phyloP scores from a whole-genome alignment of 2,329 filamentous ascomycete genomes.

The Elsinoe fawcettii region DNA sequence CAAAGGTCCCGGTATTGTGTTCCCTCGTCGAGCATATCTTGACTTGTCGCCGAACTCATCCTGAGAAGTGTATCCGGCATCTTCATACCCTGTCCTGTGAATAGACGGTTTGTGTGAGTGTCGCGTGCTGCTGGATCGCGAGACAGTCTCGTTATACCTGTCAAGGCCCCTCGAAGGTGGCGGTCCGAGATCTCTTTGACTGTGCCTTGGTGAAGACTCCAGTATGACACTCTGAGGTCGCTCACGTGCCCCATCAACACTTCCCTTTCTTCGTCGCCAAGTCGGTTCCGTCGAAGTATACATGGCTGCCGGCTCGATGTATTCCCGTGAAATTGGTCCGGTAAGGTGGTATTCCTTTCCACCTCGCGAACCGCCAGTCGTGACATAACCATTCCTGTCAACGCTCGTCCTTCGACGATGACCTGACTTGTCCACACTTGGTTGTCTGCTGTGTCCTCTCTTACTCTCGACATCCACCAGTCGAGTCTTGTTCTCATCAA shows the following conservation, averaged over 20 bases:
- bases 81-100: neutral
- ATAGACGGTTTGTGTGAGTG: conserved; percentile 27
- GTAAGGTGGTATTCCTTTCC: conserved; percentile 27
- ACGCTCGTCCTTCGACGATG: conserved; percentile 31
- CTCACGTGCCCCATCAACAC: conserved; percentile 36
- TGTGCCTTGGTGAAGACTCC: conserved; percentile 26
- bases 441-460: conserved; percentile 1
- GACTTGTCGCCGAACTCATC: conserved; percentile 9
- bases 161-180: conserved; percentile 66
- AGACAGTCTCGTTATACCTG: conserved; percentile 49
- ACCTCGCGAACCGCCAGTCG: conserved; percentile 22
- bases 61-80: conserved; percentile 10
- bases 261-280: conserved; percentile 37
- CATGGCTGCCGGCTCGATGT: conserved; percentile 45
- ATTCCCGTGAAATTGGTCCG: conserved; percentile 29
- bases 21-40: neutral
- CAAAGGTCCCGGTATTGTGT: conserved; percentile 2
- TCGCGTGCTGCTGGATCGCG: conserved; percentile 41
- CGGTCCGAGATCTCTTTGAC: conserved; percentile 39
- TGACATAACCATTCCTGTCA: conserved; percentile 24
- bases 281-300: conserved; percentile 44
- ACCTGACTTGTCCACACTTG: conserved; percentile 26
- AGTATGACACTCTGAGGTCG: conserved; percentile 41
- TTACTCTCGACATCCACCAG: conserved; percentile 32
- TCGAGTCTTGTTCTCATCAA: conserved; percentile 36